phyloP scores from a whole-genome alignment of 139 green algal species.

The Micractinium conductrix region DNA sequence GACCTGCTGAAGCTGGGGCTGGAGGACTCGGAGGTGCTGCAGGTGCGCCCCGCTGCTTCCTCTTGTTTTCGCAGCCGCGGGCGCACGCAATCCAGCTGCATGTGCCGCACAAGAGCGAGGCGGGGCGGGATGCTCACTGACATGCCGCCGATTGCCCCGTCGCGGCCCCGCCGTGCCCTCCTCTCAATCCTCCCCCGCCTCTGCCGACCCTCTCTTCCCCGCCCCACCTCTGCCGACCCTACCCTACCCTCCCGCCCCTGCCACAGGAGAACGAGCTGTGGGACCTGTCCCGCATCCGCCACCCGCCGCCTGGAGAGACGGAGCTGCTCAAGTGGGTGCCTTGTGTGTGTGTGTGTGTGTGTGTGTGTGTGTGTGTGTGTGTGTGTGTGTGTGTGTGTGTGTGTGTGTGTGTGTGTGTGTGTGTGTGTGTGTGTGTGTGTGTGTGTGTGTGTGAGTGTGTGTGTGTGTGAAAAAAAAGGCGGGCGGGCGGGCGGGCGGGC shows the following conservation, averaged over 20 bases:
- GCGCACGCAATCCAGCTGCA: too few species aligned
- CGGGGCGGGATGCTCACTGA: too few species aligned
- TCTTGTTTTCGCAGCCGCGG: too few species aligned
- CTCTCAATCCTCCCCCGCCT: background rate
- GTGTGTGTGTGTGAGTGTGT: too few species aligned
- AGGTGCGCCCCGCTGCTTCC: too few species aligned
- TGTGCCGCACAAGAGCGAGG: too few species aligned
- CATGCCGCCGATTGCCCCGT: too few species aligned
- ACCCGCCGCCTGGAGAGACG: background rate
- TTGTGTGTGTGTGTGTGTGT: background rate
- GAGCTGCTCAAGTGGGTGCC: conserved; percentile 1
- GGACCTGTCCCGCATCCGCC: conserved; percentile 28
- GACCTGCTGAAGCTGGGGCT: conserved; percentile 19
- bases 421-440: too few species aligned
- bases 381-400: background rate
- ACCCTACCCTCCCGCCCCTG: background rate
- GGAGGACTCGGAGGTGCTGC: background rate
- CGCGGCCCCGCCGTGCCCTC: background rate
- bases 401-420: too few species aligned
- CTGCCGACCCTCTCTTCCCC: background rate
- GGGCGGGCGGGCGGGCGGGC: too few species aligned
- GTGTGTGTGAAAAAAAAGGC: too few species aligned
- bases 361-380: background rate
- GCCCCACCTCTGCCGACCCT: background rate
- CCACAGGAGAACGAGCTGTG: background rate